phyloP scores from a whole-genome alignment of 225 moss, liverwort and hornwort genomes.

The Neckera pumila region DNA sequence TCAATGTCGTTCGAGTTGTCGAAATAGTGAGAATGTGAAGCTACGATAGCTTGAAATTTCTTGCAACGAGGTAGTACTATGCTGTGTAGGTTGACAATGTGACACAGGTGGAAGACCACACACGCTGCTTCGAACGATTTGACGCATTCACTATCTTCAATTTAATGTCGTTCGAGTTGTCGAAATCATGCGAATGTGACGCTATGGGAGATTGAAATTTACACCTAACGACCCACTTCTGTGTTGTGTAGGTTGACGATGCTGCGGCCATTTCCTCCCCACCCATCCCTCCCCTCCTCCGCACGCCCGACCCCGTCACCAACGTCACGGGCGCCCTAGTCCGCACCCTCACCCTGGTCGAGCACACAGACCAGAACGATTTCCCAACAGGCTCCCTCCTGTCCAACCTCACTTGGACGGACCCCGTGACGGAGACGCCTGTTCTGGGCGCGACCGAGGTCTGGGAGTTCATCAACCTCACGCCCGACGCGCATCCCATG shows the following conservation, averaged over 20 bases:
- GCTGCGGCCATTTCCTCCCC: background rate
- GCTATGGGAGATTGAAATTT: background rate
- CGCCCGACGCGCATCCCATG: constrained; percentile 43
- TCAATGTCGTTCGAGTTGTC: background rate
- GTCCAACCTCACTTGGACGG: constrained; percentile 10
- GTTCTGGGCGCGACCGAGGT: constrained; percentile 4
- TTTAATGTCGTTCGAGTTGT: background rate
- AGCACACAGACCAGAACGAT: background rate
- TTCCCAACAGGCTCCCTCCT: constrained; percentile 6
- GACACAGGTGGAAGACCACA: background rate
- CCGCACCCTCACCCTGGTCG: constrained; percentile 9
- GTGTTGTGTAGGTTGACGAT: background rate
- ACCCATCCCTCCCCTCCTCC: background rate
- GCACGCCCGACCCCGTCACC: background rate
- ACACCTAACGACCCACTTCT: no score
- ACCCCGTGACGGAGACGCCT: constrained; percentile 23
- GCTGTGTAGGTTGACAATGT: background rate
- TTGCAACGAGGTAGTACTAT: background rate
- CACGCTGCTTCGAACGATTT: background rate
- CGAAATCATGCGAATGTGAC: background rate
- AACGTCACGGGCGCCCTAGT: background rate
- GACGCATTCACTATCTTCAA: background rate
- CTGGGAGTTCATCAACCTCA: constrained; percentile 45
- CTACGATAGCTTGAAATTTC: background rate
- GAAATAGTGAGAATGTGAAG: background rate